Base-by-base conservation (phyloP, 257 asterid genomes). In the Nicotiana otophora region DNA sequence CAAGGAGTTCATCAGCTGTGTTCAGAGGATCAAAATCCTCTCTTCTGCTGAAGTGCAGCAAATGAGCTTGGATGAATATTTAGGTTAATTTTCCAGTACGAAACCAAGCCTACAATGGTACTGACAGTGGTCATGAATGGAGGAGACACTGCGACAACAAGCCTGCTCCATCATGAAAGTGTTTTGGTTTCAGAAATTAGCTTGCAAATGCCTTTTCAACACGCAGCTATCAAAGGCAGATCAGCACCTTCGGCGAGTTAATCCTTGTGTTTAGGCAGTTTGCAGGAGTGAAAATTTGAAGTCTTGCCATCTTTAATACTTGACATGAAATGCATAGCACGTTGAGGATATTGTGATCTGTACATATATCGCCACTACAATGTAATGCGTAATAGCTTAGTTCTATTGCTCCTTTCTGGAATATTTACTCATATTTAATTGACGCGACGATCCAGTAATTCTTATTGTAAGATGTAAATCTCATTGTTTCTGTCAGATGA, bases 1-100 rank as follows among this genome's bases (percentile, higher is more conserved):
- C 92, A 95, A 98, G 87, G 99, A 95, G 78, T 95, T 95, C 31
- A 97, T 95, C 81, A 92, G 91, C 86, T 95, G 99, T 82, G 99
- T 95, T 72, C 99, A 92, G 82, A 94, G 97, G 87, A 88, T 95
- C 85, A 95, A 92, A 88, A 93, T 95, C 85, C 88, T 94, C 4
- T 95, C 99, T 1, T 88, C 95, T 48, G 93, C 96, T 3, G 98
- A 95, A 89, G 98, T 95, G 19, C 97, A 94, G 55, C 97, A 93
- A 82, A 92, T 95, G 99, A 94, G 99, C 78, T 90, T 95, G 87
- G 98, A 94, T 16, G 99, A 97, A 76, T 95, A 94, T 88, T 88
- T 95, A 2, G 94, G 92, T 81, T 30, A 92, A 83, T 84, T 81
- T 89, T 48, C 92, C 97, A 2, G 86, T 88, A 7, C 83, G 91